A percentile compares a stretch with the other conserved stretches of the same genome.
phyloP scores from a whole-genome alignment of 495 filamentous ascomycete species.

The Xylona heveae region DNA sequence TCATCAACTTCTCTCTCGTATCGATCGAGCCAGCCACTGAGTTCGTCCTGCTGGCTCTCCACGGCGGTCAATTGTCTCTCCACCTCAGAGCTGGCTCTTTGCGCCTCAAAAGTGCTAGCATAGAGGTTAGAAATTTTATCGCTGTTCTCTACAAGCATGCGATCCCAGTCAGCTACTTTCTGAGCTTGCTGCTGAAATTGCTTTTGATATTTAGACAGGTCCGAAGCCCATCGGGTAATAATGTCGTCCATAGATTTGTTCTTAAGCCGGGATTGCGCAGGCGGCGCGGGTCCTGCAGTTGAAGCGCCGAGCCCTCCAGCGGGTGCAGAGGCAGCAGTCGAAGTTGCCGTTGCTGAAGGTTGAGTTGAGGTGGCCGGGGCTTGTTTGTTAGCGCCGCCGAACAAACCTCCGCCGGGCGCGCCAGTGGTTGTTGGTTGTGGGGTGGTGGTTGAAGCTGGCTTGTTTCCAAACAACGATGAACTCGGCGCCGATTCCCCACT shows the following conservation, averaged over 20 bases:
- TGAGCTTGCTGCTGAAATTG: conserved; percentile 78
- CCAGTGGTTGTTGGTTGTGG: not conserved
- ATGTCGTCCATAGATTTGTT: conserved; percentile 99
- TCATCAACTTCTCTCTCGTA: conserved; percentile 82
- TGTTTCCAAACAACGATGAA: not conserved
- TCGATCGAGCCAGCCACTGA: conserved; percentile 60
- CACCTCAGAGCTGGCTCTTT: conserved; percentile 73
- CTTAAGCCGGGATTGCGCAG: conserved; percentile 67
- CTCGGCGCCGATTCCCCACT: not conserved
- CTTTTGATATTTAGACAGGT: conserved; percentile 86
- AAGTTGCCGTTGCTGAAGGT: too few species aligned
- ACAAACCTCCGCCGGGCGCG: conserved; percentile 1
- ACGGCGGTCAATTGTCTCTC: conserved; percentile 75
- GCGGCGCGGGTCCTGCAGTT: conserved; percentile 54
- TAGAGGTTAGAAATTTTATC: conserved; percentile 84
- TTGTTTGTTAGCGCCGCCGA: too few species aligned
- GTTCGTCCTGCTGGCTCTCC: conserved; percentile 78
- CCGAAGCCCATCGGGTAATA: conserved; percentile 90
- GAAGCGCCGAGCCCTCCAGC: conserved; percentile 31
- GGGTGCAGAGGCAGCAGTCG: not conserved
- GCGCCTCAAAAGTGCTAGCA: conserved; percentile 68
- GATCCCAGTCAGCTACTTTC: conserved; percentile 80
- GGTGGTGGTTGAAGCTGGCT: not conserved
- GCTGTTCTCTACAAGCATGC: conserved; percentile 71
- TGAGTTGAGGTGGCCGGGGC: not conserved